These are phyloP conservation scores for Paecilomyces dactylethromorphus DNA, from an alignment of 2,329 filamentous ascomycete species.

Conservation along the genomic window DNA sequence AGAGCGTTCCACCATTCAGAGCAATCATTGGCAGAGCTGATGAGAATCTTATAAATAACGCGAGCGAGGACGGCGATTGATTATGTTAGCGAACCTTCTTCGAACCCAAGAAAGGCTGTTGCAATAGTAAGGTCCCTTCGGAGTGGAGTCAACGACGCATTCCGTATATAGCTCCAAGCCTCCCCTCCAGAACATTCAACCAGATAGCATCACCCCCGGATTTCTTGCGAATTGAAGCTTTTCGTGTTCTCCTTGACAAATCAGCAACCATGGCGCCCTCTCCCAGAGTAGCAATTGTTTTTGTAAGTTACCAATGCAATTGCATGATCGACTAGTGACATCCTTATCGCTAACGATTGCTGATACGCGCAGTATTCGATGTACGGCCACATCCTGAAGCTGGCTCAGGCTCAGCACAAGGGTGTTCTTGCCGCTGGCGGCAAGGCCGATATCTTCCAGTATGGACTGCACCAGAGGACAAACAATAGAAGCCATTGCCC, in stretches of 20 bases:
- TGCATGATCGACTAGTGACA: slow-evolving; percentile 11
- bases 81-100: neutral
- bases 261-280: slow-evolving; percentile 58
- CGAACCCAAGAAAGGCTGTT: neutral
- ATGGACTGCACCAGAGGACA: slow-evolving; percentile 20
- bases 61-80: neutral
- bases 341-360: neutral
- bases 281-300: slow-evolving; percentile 82
- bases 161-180: neutral
- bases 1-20: neutral
- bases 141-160: neutral
- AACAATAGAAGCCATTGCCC: neutral
- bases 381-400: slow-evolving; percentile 79
- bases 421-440: slow-evolving; percentile 87
- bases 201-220: neutral
- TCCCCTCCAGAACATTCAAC: neutral
- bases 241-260: neutral
- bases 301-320: slow-evolving; percentile 50
- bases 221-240: neutral
- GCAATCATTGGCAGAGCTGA: neutral
- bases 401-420: slow-evolving; percentile 85
- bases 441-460: slow-evolving; percentile 75
- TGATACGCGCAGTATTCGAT: slow-evolving; percentile 65
- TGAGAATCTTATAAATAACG: neutral
- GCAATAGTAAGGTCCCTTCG: neutral